Percentiles rank a stretch among this genome's conserved stretches.
Evolutionary conservation across 2,329 filamentous ascomycete species (phyloP).

Genomic region (Nothomitra cinnamomea): DNA sequence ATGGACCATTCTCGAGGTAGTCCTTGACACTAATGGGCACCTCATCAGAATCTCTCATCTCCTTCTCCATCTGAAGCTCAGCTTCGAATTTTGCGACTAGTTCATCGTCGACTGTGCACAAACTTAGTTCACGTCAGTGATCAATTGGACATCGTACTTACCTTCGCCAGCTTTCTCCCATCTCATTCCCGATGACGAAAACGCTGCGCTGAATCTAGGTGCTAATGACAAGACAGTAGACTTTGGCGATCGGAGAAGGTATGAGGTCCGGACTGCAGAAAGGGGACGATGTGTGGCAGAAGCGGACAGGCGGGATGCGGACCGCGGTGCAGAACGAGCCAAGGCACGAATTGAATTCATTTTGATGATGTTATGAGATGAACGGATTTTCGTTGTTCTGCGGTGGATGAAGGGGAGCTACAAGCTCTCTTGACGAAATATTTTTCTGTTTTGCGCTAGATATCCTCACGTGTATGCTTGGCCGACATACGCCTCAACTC

Average conservation of each 20-base stretch:
- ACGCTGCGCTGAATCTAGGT: constrained; percentile 22
- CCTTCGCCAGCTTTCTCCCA: constrained; percentile 19
- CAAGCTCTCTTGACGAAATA: not conserved
- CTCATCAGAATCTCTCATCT: constrained; percentile 56
- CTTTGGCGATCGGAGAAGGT: not conserved
- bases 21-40: constrained; percentile 66
- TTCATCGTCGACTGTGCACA: constrained; percentile 47
- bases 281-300: constrained; percentile 21
- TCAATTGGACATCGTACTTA: not conserved
- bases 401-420: not conserved
- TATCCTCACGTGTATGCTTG: constrained; percentile 7
- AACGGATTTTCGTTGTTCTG: not conserved
- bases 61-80: constrained; percentile 70
- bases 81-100: constrained; percentile 71
- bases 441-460: not conserved
- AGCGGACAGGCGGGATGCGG: constrained; percentile 23
- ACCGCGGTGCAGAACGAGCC: constrained; percentile 27
- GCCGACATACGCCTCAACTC: not conserved
- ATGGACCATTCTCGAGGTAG: constrained; percentile 73
- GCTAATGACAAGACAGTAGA: not conserved
- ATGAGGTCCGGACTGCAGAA: constrained; percentile 10
- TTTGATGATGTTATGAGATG: constrained; percentile 5
- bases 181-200: constrained; percentile 23
- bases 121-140: not conserved
- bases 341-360: constrained; percentile 30